Evolutionary conservation across 768 basidiomycete genomes (phyloP).

Genomic region (Pulveroboletus sp.): DNA sequence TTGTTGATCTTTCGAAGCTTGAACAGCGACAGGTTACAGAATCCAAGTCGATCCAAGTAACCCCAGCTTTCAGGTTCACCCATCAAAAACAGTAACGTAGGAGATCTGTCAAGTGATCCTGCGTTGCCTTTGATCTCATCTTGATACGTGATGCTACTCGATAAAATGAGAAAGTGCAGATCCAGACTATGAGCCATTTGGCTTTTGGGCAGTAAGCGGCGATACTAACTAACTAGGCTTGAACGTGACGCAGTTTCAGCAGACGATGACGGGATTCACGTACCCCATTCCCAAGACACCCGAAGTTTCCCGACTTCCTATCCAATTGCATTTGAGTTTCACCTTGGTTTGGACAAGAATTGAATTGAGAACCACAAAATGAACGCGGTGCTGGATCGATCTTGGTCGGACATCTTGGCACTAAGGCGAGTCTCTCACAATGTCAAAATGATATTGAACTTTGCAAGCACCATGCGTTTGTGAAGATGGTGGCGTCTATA

Average conservation of each 20-base stretch:
- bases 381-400: not conserved
- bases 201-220: not conserved
- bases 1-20: slow-evolving; percentile 2
- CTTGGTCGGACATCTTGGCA: not conserved
- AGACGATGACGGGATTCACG: not conserved
- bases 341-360: not conserved
- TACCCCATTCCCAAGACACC: not conserved
- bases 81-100: not conserved
- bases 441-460: not conserved
- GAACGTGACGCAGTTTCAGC: not conserved
- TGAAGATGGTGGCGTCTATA: no score
- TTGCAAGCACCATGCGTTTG: no score
- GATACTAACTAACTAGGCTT: no score
- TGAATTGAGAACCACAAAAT: not conserved
- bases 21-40: not conserved
- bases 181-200: not conserved
- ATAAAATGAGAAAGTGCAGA: not conserved
- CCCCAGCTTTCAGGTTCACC: no score
- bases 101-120: not conserved
- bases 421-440: not conserved
- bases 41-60: not conserved
- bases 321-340: not conserved
- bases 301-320: not conserved
- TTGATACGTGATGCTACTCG: not conserved
- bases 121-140: not conserved